phyloP scores from a whole-genome alignment of 805 yeast species.

The Teunomyces stri region DNA sequence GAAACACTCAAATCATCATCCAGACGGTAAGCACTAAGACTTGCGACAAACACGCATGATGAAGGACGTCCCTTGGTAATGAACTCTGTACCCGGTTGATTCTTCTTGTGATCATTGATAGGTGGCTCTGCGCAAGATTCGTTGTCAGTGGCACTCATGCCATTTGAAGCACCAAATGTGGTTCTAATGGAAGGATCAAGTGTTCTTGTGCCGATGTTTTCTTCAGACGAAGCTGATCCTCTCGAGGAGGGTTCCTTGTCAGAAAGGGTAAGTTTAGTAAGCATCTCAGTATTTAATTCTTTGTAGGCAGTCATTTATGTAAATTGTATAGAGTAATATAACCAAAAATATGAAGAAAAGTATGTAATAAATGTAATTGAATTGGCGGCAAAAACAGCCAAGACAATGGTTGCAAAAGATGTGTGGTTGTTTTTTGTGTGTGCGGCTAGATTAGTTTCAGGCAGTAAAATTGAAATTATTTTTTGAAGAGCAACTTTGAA shows the following conservation, averaged over 20 bases:
- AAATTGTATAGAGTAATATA: background rate
- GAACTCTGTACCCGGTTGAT: background rate
- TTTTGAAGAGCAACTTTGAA: too few relatives aligned
- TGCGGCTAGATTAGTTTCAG: background rate
- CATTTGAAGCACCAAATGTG: background rate
- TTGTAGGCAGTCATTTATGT: background rate
- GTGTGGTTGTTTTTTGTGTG: background rate
- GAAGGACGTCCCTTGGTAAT: conserved; percentile 63
- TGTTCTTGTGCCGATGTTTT: background rate
- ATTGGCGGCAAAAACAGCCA: background rate
- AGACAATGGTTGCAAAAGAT: background rate
- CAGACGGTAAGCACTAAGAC: conserved; percentile 59
- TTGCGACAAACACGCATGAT: conserved; percentile 85
- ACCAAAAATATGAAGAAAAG: background rate
- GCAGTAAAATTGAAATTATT: too few relatives aligned
- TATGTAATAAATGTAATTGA: background rate
- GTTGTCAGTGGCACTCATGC: background rate
- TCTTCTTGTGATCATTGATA: background rate
- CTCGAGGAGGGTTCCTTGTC: background rate
- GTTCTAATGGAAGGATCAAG: background rate
- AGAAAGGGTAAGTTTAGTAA: background rate
- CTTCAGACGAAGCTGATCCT: background rate
- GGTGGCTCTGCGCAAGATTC: background rate
- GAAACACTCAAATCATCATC: conserved; percentile 74
- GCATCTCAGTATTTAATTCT: background rate